phyloP scores from a whole-genome alignment of 805 yeast genomes.

The Vanderwaltozyma yarrowii region DNA sequence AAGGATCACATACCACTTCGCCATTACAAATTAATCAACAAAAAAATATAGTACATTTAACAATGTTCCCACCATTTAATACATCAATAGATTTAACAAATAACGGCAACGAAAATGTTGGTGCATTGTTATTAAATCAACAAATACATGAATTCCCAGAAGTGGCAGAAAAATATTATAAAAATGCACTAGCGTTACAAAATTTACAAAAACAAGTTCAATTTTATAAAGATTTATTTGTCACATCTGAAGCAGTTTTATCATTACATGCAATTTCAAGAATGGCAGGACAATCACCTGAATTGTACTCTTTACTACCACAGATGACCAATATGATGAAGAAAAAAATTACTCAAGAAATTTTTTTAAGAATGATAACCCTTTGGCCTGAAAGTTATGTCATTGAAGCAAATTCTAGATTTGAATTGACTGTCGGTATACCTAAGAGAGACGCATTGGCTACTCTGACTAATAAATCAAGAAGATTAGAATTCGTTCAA shows the following conservation, averaged over 20 bases:
- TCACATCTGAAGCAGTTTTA: slow-evolving; percentile 19
- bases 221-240: slow-evolving; percentile 18
- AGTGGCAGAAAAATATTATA: slow-evolving; percentile 15
- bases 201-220: slow-evolving; percentile 10
- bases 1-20: slow-evolving; percentile 16
- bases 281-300: slow-evolving; percentile 10
- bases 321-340: slow-evolving; percentile 24
- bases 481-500: slow-evolving; percentile 19
- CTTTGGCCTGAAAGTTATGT: slow-evolving; percentile 24
- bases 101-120: slow-evolving; percentile 4
- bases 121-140: slow-evolving; percentile 9
- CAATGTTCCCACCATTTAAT: slow-evolving; percentile 16
- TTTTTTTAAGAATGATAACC: slow-evolving; percentile 19
- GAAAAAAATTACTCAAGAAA: slow-evolving; percentile 17
- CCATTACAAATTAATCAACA: slow-evolving; percentile 15
- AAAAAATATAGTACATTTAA: slow-evolving; percentile 12
- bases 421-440: slow-evolving; percentile 15
- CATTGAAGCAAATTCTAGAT: slow-evolving; percentile 14
- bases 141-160: slow-evolving; percentile 21
- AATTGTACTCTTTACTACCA: slow-evolving; percentile 17
- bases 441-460: slow-evolving; percentile 13
- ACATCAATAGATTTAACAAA: slow-evolving; percentile 4
- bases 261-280: slow-evolving; percentile 21
- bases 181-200: slow-evolving; percentile 10
- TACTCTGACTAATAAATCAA: slow-evolving; percentile 18